These are phyloP conservation scores for Polychytrium aggregatum DNA, from an alignment of 192 early-diverging fungal species.

Conservation along the genomic window DNA sequence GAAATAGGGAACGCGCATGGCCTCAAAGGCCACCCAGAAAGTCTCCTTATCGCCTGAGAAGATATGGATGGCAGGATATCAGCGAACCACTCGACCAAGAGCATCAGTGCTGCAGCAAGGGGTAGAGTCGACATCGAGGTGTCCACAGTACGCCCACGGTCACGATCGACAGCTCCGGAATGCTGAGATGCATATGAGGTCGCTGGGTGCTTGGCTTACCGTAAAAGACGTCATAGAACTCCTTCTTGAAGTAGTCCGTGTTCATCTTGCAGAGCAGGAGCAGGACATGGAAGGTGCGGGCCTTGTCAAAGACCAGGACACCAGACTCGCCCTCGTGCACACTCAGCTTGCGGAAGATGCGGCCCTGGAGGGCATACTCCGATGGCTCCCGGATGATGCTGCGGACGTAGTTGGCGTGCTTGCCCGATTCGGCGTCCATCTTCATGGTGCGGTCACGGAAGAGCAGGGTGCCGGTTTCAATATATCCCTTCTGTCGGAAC, in stretches of 20 bases:
- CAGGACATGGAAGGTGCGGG: constrained; percentile 26
- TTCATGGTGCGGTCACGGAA: constrained; percentile 50
- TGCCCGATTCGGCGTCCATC: too few species aligned
- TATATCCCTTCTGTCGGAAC: constrained; percentile 19
- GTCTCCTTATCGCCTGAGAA: constrained; percentile 56
- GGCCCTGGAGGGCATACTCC: constrained; percentile 2
- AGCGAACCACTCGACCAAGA: constrained; percentile 6
- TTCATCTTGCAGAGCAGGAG: constrained; percentile 43
- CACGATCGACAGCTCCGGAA: too few species aligned
- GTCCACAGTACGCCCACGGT: too few species aligned
- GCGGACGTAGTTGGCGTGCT: too few species aligned
- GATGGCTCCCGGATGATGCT: too few species aligned
- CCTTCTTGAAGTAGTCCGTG: too few species aligned
- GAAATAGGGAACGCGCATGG: constrained; percentile 40
- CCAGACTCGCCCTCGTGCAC: constrained; percentile 49
- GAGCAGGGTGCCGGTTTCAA: constrained; percentile 44
- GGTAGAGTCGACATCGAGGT: too few species aligned
- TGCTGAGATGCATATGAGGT: too few species aligned
- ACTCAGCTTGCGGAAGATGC: constrained; percentile 30
- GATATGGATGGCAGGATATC: not conserved
- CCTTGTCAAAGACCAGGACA: constrained; percentile 44
- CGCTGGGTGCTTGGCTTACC: too few species aligned
- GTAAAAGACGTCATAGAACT: too few species aligned
- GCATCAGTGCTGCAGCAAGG: constrained; percentile 9
- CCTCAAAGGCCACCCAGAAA: constrained; percentile 55